Percentiles rank a stretch among this genome's conserved stretches.
Conservation (phyloP, 2,329 filamentous ascomycete species). For the Botrytis tulipae region DNA sequence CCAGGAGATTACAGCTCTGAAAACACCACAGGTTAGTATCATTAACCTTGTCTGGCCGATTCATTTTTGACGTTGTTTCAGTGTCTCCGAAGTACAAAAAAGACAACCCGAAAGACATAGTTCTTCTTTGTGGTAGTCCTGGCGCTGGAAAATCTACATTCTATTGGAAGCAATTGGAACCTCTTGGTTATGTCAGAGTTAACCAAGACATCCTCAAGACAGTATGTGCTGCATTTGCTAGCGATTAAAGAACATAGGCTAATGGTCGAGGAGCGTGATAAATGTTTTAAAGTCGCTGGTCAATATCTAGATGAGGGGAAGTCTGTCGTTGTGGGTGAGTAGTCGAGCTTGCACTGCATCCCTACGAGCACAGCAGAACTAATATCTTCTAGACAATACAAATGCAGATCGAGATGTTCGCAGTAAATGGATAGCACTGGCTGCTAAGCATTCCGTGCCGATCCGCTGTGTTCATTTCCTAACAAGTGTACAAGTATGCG, state of each 20-base stretch:
- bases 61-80: conserved; percentile 27
- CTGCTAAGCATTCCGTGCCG: conserved; percentile 65
- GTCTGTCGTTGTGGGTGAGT: conserved; percentile 75
- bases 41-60: conserved; percentile 14
- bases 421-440: conserved; percentile 74
- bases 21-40: conserved; percentile 29
- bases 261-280: conserved; percentile 47
- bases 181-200: conserved; percentile 76
- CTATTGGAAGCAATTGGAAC: conserved; percentile 74
- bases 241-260: conserved; percentile 25
- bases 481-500: conserved; percentile 58
- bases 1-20: conserved; percentile 54
- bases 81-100: conserved; percentile 45
- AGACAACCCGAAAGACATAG: conserved; percentile 66
- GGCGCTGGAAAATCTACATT: conserved; percentile 92
- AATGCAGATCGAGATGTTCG: conserved; percentile 80
- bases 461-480: conserved; percentile 87
- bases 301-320: conserved; percentile 61
- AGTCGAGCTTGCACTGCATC: conserved; percentile 21
- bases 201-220: conserved; percentile 90
- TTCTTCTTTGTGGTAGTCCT: conserved; percentile 85
- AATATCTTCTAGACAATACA: conserved; percentile 72
- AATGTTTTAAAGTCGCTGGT: conserved; percentile 69
- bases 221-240: conserved; percentile 41
- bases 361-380: conserved; percentile 8